Conservation (phyloP, 1,284 basidiomycete genomes). For the Leccinum fuscescens region DNA sequence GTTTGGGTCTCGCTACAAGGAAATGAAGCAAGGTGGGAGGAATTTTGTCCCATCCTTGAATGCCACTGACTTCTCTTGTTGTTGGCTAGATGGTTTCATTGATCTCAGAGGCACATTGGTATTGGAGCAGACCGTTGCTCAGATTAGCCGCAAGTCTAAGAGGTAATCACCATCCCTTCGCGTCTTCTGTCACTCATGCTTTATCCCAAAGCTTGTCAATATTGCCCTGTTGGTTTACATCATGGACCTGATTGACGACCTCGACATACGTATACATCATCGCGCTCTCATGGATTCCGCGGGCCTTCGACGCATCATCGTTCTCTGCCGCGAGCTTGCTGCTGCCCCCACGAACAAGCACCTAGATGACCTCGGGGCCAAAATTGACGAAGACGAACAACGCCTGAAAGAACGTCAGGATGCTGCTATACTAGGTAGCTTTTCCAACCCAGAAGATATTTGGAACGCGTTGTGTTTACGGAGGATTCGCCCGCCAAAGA, state of each 20-base stretch:
- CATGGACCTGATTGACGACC: slow-evolving; percentile 63
- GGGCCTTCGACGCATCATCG: slow-evolving; percentile 75
- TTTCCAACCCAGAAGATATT: slow-evolving; percentile 84
- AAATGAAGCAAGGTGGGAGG: slow-evolving; percentile 66
- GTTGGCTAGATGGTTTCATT: slow-evolving; percentile 84
- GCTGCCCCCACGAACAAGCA: slow-evolving; percentile 67
- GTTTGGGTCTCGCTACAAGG: slow-evolving; percentile 82
- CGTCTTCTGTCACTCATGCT: slow-evolving; percentile 15
- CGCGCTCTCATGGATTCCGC: slow-evolving; percentile 88
- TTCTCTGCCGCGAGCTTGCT: slow-evolving; percentile 69
- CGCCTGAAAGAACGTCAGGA: slow-evolving; percentile 79
- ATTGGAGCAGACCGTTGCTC: slow-evolving; percentile 76
- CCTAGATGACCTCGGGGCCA: slow-evolving; percentile 63
- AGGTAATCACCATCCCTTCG: slow-evolving; percentile 41
- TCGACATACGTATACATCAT: slow-evolving; percentile 83
- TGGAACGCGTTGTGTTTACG: slow-evolving; percentile 79
- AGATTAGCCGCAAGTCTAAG: slow-evolving; percentile 69
- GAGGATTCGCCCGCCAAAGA: slow-evolving; percentile 77
- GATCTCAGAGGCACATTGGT: slow-evolving; percentile 81
- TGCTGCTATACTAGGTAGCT: slow-evolving; percentile 72
- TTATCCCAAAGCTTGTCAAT: slow-evolving; percentile 56
- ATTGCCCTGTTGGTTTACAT: slow-evolving; percentile 70
- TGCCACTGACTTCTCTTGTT: slow-evolving; percentile 32
- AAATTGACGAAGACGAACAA: slow-evolving; percentile 78
- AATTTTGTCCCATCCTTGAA: slow-evolving; percentile 1